A percentile compares a stretch with the other conserved stretches of the same genome.
Conservation (phyloP, 202 grass and related monocot genomes). For the Thinopyrum obtusiflorum region DNA sequence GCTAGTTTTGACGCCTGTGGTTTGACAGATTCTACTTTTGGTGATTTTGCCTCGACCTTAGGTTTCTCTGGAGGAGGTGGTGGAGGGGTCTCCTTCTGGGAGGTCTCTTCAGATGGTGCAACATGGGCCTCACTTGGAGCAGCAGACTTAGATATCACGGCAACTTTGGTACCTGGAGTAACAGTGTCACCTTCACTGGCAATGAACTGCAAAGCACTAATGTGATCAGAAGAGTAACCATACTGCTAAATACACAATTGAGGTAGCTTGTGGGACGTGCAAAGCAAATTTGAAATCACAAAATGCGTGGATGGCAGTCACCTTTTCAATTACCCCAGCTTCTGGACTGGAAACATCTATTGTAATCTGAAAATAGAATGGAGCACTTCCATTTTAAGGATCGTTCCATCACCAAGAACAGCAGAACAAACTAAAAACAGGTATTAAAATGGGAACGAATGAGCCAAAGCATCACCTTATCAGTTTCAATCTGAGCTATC, state of each 20-base stretch:
- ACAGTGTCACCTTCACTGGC: slow-evolving; percentile 91
- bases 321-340: slow-evolving; percentile 90
- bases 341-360: slow-evolving; percentile 91
- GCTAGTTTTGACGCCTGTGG: slow-evolving; percentile 12
- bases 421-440: background rate
- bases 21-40: slow-evolving; percentile 40
- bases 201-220: slow-evolving; percentile 49
- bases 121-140: slow-evolving; percentile 65
- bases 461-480: slow-evolving; percentile 56
- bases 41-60: slow-evolving; percentile 42
- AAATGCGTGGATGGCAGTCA: slow-evolving; percentile 10
- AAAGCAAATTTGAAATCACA: background rate
- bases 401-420: background rate
- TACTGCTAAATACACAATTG: background rate
- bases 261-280: background rate
- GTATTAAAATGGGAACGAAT: slow-evolving; percentile 17
- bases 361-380: slow-evolving; percentile 67
- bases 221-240: slow-evolving; percentile 26
- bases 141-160: slow-evolving; percentile 81
- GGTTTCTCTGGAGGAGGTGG: slow-evolving; percentile 19
- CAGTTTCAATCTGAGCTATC: slow-evolving; percentile 97
- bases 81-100: slow-evolving; percentile 47
- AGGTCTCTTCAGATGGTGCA: slow-evolving; percentile 70
- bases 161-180: slow-evolving; percentile 89
- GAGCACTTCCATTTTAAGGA: background rate